These are phyloP conservation scores for Stevia rebaudiana DNA, from an alignment of 140 eudicot species.

Conservation along the genomic window DNA sequence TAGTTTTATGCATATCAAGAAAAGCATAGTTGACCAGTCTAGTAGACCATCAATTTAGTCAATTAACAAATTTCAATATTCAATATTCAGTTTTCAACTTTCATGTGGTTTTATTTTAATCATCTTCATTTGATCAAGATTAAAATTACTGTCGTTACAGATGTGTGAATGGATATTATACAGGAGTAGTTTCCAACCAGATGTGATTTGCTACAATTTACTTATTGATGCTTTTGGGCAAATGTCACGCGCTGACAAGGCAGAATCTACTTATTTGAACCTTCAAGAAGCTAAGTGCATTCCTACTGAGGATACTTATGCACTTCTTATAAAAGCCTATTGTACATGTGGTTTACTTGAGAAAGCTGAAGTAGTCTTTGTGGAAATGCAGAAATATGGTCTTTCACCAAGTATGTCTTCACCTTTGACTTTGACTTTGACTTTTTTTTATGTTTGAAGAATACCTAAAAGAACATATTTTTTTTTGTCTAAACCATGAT, in stretches of 20 bases:
- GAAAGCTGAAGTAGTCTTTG: slow-evolving; percentile 74
- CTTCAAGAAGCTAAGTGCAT: slow-evolving; percentile 77
- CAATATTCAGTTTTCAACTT: background rate
- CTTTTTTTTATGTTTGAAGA: slow-evolving; percentile 6
- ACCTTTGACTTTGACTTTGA: slow-evolving; percentile 4
- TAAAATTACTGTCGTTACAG: slow-evolving; percentile 37
- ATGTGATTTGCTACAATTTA: slow-evolving; percentile 83
- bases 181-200: slow-evolving; percentile 73
- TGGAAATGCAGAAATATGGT: slow-evolving; percentile 62
- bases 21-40: no score
- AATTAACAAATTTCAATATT: background rate
- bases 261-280: slow-evolving; percentile 62
- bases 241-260: slow-evolving; percentile 46
- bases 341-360: slow-evolving; percentile 63
- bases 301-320: slow-evolving; percentile 91
- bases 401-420: slow-evolving; percentile 62
- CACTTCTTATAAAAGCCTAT: slow-evolving; percentile 74
- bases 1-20: background rate
- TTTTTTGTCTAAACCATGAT: background rate
- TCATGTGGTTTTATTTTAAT: slow-evolving; percentile 3
- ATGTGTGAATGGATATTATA: slow-evolving; percentile 87
- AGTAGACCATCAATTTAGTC: background rate
- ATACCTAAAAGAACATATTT: background rate
- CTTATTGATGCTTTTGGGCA: slow-evolving; percentile 85
- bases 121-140: slow-evolving; percentile 10